phyloP scores from a whole-genome alignment of 2,329 filamentous ascomycete species.

The Calonectria crousiana region DNA sequence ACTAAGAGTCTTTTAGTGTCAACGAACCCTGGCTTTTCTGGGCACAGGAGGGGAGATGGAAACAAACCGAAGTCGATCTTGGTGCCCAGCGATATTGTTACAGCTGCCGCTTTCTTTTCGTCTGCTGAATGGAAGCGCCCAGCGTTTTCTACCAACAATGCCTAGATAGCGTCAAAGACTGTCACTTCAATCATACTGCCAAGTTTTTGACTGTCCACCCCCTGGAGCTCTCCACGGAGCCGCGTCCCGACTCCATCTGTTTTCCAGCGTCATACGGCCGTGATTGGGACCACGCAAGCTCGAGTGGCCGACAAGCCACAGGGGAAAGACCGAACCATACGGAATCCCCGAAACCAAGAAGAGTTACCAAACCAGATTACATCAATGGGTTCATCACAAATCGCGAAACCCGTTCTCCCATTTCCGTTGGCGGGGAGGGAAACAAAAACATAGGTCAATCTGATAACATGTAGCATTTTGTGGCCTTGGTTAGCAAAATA shows the following conservation, averaged over 20 bases:
- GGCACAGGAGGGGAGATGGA: background rate
- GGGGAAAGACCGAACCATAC: background rate
- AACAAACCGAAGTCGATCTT: background rate
- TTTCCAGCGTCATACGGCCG: background rate
- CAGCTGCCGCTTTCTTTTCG: background rate
- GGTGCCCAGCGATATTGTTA: constrained; percentile 8
- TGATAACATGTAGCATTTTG: background rate
- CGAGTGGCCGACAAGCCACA: background rate
- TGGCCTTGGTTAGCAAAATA: background rate
- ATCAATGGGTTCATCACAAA: background rate
- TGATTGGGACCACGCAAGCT: background rate
- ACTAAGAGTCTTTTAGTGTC: background rate
- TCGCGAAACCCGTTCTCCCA: background rate
- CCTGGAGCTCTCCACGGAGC: constrained; percentile 5
- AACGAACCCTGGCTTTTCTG: background rate
- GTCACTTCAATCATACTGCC: background rate
- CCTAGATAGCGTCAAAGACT: background rate
- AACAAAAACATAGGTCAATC: background rate
- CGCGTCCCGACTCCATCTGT: background rate
- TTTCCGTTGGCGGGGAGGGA: background rate
- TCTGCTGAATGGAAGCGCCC: background rate
- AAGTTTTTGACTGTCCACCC: constrained; percentile 12
- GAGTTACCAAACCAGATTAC: background rate
- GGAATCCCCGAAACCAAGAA: background rate
- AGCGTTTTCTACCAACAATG: too few species aligned